Evolutionary conservation across 78 protist species (phyloP).

Genomic region (Pigoraptor vietnamica): DNA sequence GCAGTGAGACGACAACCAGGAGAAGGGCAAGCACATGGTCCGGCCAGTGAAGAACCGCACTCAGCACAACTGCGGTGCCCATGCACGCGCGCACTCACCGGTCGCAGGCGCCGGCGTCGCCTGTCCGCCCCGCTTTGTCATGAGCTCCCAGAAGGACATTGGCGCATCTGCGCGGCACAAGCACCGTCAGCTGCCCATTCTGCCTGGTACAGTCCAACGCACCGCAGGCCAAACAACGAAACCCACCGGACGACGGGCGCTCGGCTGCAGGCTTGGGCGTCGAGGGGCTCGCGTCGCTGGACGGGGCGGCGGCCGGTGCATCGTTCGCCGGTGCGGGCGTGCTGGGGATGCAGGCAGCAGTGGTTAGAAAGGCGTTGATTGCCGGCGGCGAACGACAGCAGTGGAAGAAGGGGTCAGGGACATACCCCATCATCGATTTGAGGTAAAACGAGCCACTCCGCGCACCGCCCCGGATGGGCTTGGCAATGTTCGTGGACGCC

Average conservation of each 20-base stretch:
- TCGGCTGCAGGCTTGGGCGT: neutral
- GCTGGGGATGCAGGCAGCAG: neutral
- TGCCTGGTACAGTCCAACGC: no score
- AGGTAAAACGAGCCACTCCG: neutral
- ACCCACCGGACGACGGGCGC: neutral
- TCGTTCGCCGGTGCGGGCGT: neutral
- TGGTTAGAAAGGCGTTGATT: neutral
- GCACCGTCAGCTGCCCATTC: neutral
- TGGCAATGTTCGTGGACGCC: neutral
- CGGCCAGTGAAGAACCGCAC: no score
- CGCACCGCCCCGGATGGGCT: neutral
- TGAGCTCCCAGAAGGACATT: neutral
- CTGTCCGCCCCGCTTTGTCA: neutral
- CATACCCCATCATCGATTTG: neutral
- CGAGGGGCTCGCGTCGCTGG: neutral
- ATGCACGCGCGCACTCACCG: neutral
- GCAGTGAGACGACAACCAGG: no score
- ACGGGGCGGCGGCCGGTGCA: neutral
- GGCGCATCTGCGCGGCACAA: neutral
- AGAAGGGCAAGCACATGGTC: no score
- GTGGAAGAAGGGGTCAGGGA: neutral
- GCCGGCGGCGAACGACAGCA: no score
- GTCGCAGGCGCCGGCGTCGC: neutral
- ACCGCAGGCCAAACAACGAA: no score
- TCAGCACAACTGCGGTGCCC: neutral